Evolutionary conservation across 2,329 filamentous ascomycete species (phyloP), one percentile per base, ranked within the genome.

Genomic region (Calonectria fujianensis): DNA sequence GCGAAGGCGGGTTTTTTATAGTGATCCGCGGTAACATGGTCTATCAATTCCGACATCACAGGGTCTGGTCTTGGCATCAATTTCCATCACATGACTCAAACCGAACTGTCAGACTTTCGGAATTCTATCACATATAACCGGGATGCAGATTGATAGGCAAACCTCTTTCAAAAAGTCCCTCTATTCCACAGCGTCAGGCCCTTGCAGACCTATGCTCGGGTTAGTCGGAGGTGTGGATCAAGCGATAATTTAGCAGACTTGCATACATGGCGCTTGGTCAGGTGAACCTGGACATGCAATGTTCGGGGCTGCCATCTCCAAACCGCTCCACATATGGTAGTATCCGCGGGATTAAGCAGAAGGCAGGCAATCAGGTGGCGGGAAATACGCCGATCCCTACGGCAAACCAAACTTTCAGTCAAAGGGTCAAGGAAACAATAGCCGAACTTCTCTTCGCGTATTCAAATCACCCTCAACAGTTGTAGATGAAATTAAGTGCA

Each of bases 181-280:
- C 61, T 29, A 14, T 48, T 35, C 39, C 61, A 35, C 39, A n/a
- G n/a, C 1, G 31, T 41, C 35, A 9, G 14, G 35, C n/a, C 57
- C 35, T 39, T 61, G 57, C 35, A 61, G 35, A 29, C 4, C 35
- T 41, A 27, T 27, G 8, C n/a, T 61, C 35, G 20, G 16, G 57
- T 41, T 24, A 39, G 35, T 61, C 14, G 57, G 57, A 37, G 57
- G 57, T 61, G 57, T 61, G 57, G 57, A 61, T 27, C 57, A 27
- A 37, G 31, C 20, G 57, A 61, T 61, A 61, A 61, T 39, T 39
- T 32, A 61, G 57, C 37, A 37, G 35, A 48, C 20, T 24, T 27
- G 41, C n/a, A 18, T 3, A 4, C 57, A 61, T 41, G 10, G n/a
- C 35, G 11, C 32, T 39, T n/a, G 32, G n/a, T 27, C n/a, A 41